Conservation (phyloP, 2,329 filamentous ascomycete species). For the Colletotrichum sojae region DNA sequence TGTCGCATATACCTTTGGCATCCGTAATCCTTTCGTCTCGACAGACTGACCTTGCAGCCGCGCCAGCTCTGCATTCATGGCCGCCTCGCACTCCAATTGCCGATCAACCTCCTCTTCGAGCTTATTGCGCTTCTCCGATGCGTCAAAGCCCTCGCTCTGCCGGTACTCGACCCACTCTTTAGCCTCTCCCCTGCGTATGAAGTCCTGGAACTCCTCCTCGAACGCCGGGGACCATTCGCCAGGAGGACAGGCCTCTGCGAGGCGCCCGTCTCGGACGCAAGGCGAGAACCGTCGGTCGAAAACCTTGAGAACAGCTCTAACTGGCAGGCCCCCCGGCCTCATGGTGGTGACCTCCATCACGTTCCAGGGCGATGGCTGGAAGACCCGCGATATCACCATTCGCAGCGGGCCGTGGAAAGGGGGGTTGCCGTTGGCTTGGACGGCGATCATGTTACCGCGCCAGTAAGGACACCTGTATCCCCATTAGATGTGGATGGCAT, state of each 20-base stretch:
- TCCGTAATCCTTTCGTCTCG: slow-evolving; percentile 10
- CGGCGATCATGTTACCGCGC: slow-evolving; percentile 30
- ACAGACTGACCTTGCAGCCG: not conserved
- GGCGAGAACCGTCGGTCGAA: slow-evolving; percentile 36
- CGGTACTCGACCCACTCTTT: slow-evolving; percentile 19
- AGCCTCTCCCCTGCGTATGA: slow-evolving; percentile 22
- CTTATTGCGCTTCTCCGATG: slow-evolving; percentile 1
- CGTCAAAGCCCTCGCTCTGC: not conserved
- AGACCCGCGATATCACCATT: slow-evolving; percentile 31
- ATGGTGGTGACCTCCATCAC: slow-evolving; percentile 28
- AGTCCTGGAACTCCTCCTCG: slow-evolving; percentile 29
- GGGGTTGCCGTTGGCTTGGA: slow-evolving; percentile 3
- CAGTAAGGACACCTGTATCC: slow-evolving; percentile 26
- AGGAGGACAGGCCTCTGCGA: not conserved
- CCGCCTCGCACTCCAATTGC: slow-evolving; percentile 23
- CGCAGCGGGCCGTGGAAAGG: slow-evolving; percentile 23
- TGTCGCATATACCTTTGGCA: slow-evolving; percentile 15
- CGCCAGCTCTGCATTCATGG: not conserved
- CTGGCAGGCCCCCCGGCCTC: slow-evolving; percentile 7
- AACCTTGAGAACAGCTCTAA: slow-evolving; percentile 26
- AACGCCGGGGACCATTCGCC: slow-evolving; percentile 31
- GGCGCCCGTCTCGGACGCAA: slow-evolving; percentile 11
- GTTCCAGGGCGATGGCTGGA: slow-evolving; percentile 26
- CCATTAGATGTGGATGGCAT: not conserved
- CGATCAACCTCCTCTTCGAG: slow-evolving; percentile 28